Evolutionary conservation across 495 filamentous ascomycete genomes (phyloP), one percentile per base, ranked within the genome.

Genomic region (Aspergillus indologenus): DNA sequence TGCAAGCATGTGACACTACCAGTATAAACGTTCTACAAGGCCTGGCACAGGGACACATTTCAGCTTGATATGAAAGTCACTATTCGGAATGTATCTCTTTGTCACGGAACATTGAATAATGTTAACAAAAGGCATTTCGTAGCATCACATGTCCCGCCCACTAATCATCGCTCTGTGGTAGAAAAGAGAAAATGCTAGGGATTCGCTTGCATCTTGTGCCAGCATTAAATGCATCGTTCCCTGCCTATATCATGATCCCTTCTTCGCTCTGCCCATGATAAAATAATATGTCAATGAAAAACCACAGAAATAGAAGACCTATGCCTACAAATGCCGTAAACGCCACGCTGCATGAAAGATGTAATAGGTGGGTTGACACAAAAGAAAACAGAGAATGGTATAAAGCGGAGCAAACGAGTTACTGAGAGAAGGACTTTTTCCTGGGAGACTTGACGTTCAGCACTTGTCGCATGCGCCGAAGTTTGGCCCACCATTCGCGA

Each of bases 401-500:
- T 20, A 48, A 44, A 4, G 18, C 29, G 22, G 26, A 8, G 31
- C 18, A 47, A 45, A 54, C 44, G 24, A 55, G 56, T 63, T 53
- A 61, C 34, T 62, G 47, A 4, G 34, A 12, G n/a, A 51, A 56
- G 15, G 69, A 50, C 21, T 70, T 73, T 19, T 61, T 65, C 23
- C 62, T 68, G 2, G 74, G 73, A 1, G 71, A 69, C 47, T 76
- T 80, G 7, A 80, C 66, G 45, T 71, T 75, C 55, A 81, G 66
- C 1, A 75, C 70, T 53, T 80, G 75, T 67, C 74, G 73, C 65
- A 83, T 71, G 20, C 76, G 71, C 45, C 78, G 75, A 40, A 83
- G 68, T 61, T 76, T 81, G 0, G 77, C 70, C 80, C 79, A 81
- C 74, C 80, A 76, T 63, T 81, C 80, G 40, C 75, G 75, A 53